Conservation (phyloP, 2,329 filamentous ascomycete species). For the Hypocreales sp. region DNA sequence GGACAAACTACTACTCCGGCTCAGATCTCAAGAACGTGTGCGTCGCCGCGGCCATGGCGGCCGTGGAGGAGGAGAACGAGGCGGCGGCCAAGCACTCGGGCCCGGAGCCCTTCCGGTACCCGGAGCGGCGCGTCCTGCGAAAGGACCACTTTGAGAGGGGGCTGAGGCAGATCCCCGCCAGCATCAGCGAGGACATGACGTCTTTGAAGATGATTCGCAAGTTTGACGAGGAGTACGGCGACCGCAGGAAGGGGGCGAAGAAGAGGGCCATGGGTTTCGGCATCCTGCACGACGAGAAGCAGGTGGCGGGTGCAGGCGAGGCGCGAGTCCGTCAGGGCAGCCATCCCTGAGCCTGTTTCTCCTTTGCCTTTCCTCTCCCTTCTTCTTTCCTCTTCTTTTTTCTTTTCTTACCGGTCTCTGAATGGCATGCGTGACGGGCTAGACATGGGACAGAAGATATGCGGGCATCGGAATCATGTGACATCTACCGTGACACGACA, state of each 20-base stretch:
- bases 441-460: too few species aligned
- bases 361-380: too few species aligned
- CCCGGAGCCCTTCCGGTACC: slow-evolving; percentile 40
- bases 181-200: slow-evolving; percentile 87
- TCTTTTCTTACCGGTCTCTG: too few species aligned
- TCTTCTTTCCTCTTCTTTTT: too few species aligned
- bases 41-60: slow-evolving; percentile 65
- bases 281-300: slow-evolving; percentile 20
- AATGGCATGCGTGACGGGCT: too few species aligned
- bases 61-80: slow-evolving; percentile 56
- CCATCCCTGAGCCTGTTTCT: neutral
- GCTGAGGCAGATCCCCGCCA: slow-evolving; percentile 77
- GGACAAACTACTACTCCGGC: slow-evolving; percentile 65
- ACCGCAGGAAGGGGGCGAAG: slow-evolving; percentile 52
- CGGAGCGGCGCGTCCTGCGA: slow-evolving; percentile 38
- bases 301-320: slow-evolving; percentile 22
- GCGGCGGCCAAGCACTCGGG: slow-evolving; percentile 20
- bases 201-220: slow-evolving; percentile 75
- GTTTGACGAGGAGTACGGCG: slow-evolving; percentile 92
- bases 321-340: slow-evolving; percentile 22
- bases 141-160: slow-evolving; percentile 70
- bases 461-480: too few species aligned
- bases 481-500: too few species aligned
- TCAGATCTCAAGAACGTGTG: slow-evolving; percentile 74
- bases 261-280: slow-evolving; percentile 43